These are phyloP conservation scores for Sphenostylis stenocarpa DNA, from an alignment of 306 rosid species.

Conservation along the genomic window DNA sequence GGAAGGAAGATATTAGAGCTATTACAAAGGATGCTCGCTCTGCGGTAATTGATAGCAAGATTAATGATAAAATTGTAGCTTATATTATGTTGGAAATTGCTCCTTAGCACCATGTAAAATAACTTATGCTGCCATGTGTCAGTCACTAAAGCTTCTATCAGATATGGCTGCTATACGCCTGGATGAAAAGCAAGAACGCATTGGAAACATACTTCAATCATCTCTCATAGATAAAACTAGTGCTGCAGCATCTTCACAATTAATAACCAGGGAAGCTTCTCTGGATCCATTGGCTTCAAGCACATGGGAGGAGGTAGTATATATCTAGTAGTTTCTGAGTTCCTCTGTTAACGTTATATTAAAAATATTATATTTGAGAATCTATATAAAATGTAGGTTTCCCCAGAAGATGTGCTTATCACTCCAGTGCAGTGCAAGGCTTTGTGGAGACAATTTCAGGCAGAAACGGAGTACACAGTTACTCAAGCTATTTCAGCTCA, in stretches of 20 bases:
- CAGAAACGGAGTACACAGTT: conserved; percentile 76
- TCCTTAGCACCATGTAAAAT: conserved; percentile 30
- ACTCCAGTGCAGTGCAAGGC: conserved; percentile 87
- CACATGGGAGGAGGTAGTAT: conserved; percentile 88
- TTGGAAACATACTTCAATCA: conserved; percentile 54
- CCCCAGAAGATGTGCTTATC: conserved; percentile 59
- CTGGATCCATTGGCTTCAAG: conserved; percentile 78
- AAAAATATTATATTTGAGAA: conserved; percentile 21
- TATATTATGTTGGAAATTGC: conserved; percentile 14
- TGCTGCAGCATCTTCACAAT: conserved; percentile 48
- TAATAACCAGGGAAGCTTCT: conserved; percentile 42
- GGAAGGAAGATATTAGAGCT: conserved; percentile 76
- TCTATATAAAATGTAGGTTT: conserved; percentile 51
- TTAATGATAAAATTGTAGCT: conserved; percentile 3
- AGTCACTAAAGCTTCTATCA: conserved; percentile 81
- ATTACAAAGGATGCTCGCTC: conserved; percentile 77
- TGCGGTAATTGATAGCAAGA: conserved; percentile 51
- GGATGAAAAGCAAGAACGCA: conserved; percentile 73
- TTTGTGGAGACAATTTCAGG: conserved; percentile 86
- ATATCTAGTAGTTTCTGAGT: conserved; percentile 24
- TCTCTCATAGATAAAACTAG: conserved; percentile 58
- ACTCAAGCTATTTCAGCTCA: conserved; percentile 90
- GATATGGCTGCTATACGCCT: conserved; percentile 83
- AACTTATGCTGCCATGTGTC: conserved; percentile 33
- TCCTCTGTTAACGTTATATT: conserved; percentile 7